Evolutionary conservation across 2,329 filamentous ascomycete species (phyloP).

Genomic region (Fusarium sp.): DNA sequence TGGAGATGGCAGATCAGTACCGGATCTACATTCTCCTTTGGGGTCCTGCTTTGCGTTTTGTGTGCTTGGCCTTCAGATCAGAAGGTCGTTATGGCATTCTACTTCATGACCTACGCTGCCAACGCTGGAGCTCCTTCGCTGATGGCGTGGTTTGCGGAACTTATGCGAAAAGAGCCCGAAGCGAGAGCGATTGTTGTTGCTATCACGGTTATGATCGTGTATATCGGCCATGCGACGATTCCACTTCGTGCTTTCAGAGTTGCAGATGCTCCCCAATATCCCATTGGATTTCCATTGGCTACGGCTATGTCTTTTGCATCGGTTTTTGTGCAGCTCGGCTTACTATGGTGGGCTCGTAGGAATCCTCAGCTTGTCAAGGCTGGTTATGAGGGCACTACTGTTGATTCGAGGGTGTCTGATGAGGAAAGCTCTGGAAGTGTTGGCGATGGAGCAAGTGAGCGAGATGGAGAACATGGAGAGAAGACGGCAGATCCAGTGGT

Average conservation of each 20-base stretch:
- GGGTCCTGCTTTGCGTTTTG: slow-evolving; percentile 47
- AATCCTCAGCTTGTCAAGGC: slow-evolving; percentile 31
- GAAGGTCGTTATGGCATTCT: slow-evolving; percentile 48
- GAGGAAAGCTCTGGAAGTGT: slow-evolving; percentile 27
- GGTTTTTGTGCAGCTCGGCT: slow-evolving; percentile 45
- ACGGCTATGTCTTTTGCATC: slow-evolving; percentile 47
- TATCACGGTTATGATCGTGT: slow-evolving; percentile 51
- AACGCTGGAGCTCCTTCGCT: slow-evolving; percentile 47
- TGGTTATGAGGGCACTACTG: slow-evolving; percentile 32
- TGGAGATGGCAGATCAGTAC: slow-evolving; percentile 53
- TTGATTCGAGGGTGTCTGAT: slow-evolving; percentile 24
- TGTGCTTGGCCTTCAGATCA: slow-evolving; percentile 48
- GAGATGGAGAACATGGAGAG: neutral
- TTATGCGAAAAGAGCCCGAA: slow-evolving; percentile 50
- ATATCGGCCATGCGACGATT: slow-evolving; percentile 52
- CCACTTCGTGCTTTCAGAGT: slow-evolving; percentile 50
- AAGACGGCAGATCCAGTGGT: slow-evolving; percentile 6
- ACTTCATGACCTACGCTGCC: slow-evolving; percentile 50
- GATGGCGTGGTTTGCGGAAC: slow-evolving; percentile 50
- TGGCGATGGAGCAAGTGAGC: neutral
- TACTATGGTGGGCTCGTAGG: slow-evolving; percentile 44
- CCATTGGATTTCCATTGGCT: slow-evolving; percentile 50
- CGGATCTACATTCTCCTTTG: slow-evolving; percentile 42
- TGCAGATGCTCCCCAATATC: slow-evolving; percentile 48
- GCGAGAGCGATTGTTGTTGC: slow-evolving; percentile 50